phyloP scores from a whole-genome alignment of 2,329 filamentous ascomycete species.

The Colletotrichum magnum region DNA sequence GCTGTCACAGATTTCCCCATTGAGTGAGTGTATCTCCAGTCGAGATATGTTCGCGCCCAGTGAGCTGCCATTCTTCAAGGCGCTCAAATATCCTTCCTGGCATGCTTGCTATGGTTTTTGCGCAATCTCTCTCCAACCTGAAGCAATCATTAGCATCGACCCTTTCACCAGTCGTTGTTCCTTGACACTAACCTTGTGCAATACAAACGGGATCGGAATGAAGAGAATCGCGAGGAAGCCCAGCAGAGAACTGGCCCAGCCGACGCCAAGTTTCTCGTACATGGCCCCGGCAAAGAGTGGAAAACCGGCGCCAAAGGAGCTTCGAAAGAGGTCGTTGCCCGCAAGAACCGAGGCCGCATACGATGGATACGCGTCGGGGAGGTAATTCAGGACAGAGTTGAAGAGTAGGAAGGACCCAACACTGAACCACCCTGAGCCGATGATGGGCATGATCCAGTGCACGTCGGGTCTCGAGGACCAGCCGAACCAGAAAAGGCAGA shows the following conservation, averaged over 20 bases:
- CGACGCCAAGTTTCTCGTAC: conserved; percentile 41
- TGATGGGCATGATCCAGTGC: conserved; percentile 71
- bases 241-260: conserved; percentile 40
- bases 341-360: conserved; percentile 43
- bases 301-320: conserved; percentile 32
- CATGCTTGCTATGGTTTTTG: conserved; percentile 24
- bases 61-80: background rate
- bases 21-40: too few relatives aligned
- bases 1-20: too few relatives aligned
- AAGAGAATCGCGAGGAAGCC: conserved; percentile 13
- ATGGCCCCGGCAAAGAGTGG: conserved; percentile 40
- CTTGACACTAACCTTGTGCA: conserved; percentile 16
- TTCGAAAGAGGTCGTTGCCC: conserved; percentile 41
- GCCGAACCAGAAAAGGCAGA: conserved; percentile 78
- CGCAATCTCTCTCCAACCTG: conserved; percentile 17
- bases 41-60: too few relatives aligned
- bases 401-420: conserved; percentile 61
- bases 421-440: conserved; percentile 69
- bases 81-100: conserved; percentile 14
- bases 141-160: background rate
- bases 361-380: conserved; percentile 42
- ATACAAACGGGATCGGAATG: conserved; percentile 22
- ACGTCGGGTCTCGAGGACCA: conserved; percentile 76
- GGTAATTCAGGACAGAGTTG: conserved; percentile 43
- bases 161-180: too few relatives aligned